phyloP scores from a whole-genome alignment of 2,329 filamentous ascomycete genomes.

The Aspergillus sp. region DNA sequence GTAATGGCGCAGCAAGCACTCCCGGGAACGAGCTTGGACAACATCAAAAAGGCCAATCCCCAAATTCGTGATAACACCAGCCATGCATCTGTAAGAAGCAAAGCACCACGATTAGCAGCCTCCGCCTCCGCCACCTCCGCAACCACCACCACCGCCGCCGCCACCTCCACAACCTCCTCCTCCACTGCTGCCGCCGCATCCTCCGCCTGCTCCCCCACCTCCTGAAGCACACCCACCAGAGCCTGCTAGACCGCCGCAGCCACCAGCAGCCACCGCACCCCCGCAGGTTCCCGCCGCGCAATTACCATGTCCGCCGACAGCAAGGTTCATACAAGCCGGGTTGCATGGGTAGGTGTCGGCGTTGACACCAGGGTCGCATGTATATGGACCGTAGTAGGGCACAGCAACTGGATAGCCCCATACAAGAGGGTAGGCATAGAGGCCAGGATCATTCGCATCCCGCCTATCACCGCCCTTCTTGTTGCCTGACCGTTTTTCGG shows the following conservation, averaged over 20 bases:
- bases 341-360: constrained; percentile 43
- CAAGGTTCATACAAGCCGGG: constrained; percentile 45
- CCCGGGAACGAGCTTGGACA: not conserved
- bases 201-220: constrained; percentile 10
- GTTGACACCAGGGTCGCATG: constrained; percentile 42
- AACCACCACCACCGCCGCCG: not conserved
- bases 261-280: constrained; percentile 43
- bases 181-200: constrained; percentile 8
- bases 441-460: constrained; percentile 14
- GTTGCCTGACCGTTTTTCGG: constrained; percentile 24
- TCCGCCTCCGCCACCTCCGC: not conserved
- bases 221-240: constrained; percentile 39
- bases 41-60: not conserved
- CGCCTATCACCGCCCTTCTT: constrained; percentile 30
- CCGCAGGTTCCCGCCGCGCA: constrained; percentile 47
- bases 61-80: not conserved
- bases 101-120: not conserved
- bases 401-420: constrained; percentile 47
- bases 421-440: constrained; percentile 33
- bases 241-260: constrained; percentile 40
- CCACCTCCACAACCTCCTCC: constrained; percentile 10
- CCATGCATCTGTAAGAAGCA: not conserved
- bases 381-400: constrained; percentile 48
- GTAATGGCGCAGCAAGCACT: no score
- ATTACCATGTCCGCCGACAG: constrained; percentile 41